Evolutionary conservation across 2,329 filamentous ascomycete genomes (phyloP).

Genomic region (Fusarium nisikadoi): DNA sequence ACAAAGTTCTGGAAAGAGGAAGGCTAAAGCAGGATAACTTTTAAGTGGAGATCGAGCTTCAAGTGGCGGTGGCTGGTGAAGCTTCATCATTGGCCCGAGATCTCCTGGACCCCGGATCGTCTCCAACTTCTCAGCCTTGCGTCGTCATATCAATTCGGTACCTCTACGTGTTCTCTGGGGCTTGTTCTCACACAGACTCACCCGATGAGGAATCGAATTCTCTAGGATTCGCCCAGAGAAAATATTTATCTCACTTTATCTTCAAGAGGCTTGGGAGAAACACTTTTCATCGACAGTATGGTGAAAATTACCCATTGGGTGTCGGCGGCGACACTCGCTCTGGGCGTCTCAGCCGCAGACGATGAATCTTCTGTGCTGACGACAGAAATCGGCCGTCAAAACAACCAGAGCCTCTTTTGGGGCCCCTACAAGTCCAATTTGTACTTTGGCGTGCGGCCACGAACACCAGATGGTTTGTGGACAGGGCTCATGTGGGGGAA

Average conservation of each 20-base stretch:
- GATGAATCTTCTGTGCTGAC: constrained; percentile 54
- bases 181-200: constrained; percentile 7
- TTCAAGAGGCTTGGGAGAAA: neutral
- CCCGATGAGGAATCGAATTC: constrained; percentile 16
- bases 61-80: constrained; percentile 39
- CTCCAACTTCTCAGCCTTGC: constrained; percentile 42
- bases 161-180: constrained; percentile 42
- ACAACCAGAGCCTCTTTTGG: constrained; percentile 92
- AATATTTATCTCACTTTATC: neutral
- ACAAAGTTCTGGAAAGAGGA: constrained; percentile 16
- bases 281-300: constrained; percentile 39
- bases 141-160: constrained; percentile 26
- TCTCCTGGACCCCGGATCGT: constrained; percentile 14
- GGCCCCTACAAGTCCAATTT: constrained; percentile 93
- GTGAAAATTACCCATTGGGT: constrained; percentile 48
- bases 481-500: constrained; percentile 90
- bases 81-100: constrained; percentile 40
- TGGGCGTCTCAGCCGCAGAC: constrained; percentile 43
- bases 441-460: constrained; percentile 90
- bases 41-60: constrained; percentile 2
- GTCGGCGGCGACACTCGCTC: constrained; percentile 44
- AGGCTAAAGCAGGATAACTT: constrained; percentile 34
- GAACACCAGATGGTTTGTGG: constrained; percentile 82
- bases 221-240: neutral
- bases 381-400: constrained; percentile 62